phyloP scores from a whole-genome alignment of 192 early-diverging fungal species.

The Radiomyces spectabilis region DNA sequence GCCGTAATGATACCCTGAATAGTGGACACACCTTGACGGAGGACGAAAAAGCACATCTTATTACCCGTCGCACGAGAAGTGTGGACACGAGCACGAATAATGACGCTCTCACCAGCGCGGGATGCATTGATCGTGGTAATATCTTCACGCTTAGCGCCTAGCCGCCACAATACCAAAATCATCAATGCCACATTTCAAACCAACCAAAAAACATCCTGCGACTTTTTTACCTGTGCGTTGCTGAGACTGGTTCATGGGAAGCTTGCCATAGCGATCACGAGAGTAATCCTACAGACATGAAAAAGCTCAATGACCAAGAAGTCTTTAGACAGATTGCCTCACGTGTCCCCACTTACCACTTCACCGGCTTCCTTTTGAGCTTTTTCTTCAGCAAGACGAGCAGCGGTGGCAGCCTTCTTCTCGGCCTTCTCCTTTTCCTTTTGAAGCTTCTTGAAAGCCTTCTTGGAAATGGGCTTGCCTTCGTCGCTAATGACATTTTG shows the following conservation, averaged over 20 bases:
- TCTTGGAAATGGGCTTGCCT: slow-evolving; percentile 87
- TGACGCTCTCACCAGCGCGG: slow-evolving; percentile 67
- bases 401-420: slow-evolving; percentile 52
- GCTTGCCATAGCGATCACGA: slow-evolving; percentile 76
- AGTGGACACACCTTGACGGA: slow-evolving; percentile 83
- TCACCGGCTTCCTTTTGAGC: slow-evolving; percentile 53
- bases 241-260: slow-evolving; percentile 81
- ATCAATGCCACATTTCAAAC: too few species aligned
- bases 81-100: slow-evolving; percentile 87
- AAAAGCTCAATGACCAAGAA: background rate
- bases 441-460: slow-evolving; percentile 88
- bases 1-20: slow-evolving; percentile 80
- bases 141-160: slow-evolving; percentile 55
- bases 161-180: background rate
- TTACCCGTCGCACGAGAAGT: slow-evolving; percentile 74
- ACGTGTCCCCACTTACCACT: slow-evolving; percentile 19
- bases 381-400: slow-evolving; percentile 62
- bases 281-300: slow-evolving; percentile 61
- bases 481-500: slow-evolving; percentile 44
- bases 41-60: slow-evolving; percentile 86
- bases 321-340: background rate
- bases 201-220: background rate
- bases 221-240: slow-evolving; percentile 52
- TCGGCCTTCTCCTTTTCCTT: slow-evolving; percentile 88
- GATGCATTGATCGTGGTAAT: slow-evolving; percentile 55